These are phyloP conservation scores for Panus rudis DNA, from an alignment of 768 basidiomycete species.

Conservation along the genomic window DNA sequence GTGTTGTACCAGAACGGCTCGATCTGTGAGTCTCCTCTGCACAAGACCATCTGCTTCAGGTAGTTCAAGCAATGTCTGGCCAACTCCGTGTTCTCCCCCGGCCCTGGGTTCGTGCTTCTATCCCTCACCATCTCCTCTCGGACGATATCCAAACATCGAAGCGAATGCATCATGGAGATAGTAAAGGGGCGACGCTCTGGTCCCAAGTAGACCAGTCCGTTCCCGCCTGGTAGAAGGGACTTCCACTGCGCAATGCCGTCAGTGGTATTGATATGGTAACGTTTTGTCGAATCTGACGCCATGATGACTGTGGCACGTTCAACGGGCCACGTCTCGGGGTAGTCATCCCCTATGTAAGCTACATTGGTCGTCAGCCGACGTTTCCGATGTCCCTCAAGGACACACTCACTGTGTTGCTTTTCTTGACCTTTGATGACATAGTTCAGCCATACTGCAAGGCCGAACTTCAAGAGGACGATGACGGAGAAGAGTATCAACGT, in stretches of 20 bases:
- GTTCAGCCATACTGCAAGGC: neutral
- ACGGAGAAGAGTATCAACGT: slow-evolving; percentile 1
- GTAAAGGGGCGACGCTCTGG: slow-evolving; percentile 23
- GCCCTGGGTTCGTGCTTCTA: neutral
- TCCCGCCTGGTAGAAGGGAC: slow-evolving; percentile 16
- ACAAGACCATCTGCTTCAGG: slow-evolving; percentile 31
- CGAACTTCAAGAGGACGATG: slow-evolving; percentile 6
- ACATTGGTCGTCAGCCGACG: neutral
- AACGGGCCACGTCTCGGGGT: slow-evolving; percentile 8
- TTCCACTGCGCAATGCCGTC: slow-evolving; percentile 16
- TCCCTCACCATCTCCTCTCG: slow-evolving; percentile 18
- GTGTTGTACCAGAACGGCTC: slow-evolving; percentile 18
- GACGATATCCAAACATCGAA: slow-evolving; percentile 34
- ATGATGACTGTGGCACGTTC: neutral
- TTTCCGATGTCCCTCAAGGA: neutral
- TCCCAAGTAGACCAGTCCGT: slow-evolving; percentile 22
- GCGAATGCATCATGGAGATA: slow-evolving; percentile 32
- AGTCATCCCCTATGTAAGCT: slow-evolving; percentile 9
- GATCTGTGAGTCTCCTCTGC: slow-evolving; percentile 27
- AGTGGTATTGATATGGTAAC: slow-evolving; percentile 4
- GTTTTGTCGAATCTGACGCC: slow-evolving; percentile 2
- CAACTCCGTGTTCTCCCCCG: neutral
- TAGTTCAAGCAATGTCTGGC: slow-evolving; percentile 35
- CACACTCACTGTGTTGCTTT: slow-evolving; percentile 2
- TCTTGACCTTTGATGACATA: neutral